Evolutionary conservation across 2,329 filamentous ascomycete species (phyloP).

Genomic region (Aspergillus uvarum): DNA sequence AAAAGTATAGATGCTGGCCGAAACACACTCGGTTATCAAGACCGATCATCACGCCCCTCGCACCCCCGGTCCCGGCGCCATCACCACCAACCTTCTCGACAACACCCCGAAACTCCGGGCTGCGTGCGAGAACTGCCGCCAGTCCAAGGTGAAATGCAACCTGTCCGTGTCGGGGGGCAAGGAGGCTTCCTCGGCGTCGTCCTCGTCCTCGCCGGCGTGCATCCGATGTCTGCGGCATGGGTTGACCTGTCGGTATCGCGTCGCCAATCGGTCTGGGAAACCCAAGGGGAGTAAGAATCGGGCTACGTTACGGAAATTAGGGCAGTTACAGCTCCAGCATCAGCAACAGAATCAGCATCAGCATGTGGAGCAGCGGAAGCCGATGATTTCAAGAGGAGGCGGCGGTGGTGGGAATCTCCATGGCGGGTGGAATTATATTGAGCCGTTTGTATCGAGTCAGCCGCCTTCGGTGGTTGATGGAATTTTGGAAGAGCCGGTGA

Average conservation of each 20-base stretch:
- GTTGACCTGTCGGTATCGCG: constrained; percentile 38
- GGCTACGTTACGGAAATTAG: constrained; percentile 37
- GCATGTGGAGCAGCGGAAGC: constrained; percentile 13
- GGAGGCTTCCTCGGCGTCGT: constrained; percentile 15
- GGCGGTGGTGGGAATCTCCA: neutral
- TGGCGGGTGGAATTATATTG: neutral
- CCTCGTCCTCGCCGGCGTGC: constrained; percentile 17
- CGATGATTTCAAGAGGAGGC: constrained; percentile 12
- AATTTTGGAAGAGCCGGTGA: constrained; percentile 1
- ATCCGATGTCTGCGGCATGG: constrained; percentile 40
- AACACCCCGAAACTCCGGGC: constrained; percentile 38
- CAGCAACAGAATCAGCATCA: neutral
- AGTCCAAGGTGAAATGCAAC: constrained; percentile 43
- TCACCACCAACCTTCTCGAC: constrained; percentile 22
- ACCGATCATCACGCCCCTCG: constrained; percentile 11
- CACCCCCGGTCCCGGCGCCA: neutral
- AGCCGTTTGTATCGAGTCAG: constrained; percentile 5
- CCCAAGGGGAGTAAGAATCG: constrained; percentile 43
- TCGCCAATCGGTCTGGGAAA: constrained; percentile 42
- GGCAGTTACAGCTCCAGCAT: constrained; percentile 33
- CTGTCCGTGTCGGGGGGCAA: constrained; percentile 28
- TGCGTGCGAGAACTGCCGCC: constrained; percentile 41
- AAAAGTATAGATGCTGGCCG: constrained; percentile 27
- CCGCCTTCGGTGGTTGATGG: constrained; percentile 7
- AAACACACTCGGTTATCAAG: constrained; percentile 7